A percentile compares a stretch with the other conserved stretches of the same genome.
These are phyloP conservation scores for Neoascochyta sp. DNA, from an alignment of 2,329 filamentous ascomycete species.

Conservation along the genomic window DNA sequence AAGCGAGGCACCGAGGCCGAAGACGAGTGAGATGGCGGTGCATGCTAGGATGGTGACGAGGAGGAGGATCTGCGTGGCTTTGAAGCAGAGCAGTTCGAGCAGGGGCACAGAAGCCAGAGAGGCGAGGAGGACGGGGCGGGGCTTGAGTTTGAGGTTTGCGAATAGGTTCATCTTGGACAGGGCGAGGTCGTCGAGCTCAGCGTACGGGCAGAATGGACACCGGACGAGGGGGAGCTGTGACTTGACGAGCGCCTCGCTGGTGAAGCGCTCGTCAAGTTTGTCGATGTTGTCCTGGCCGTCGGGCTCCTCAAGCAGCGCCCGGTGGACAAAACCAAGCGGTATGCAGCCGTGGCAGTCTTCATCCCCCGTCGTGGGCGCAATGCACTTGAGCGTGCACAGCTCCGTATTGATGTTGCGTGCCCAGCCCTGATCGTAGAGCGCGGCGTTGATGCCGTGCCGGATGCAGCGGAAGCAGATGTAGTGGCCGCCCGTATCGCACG, in stretches of 20 bases:
- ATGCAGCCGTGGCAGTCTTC: slow-evolving; percentile 68
- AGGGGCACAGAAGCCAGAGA: slow-evolving; percentile 28
- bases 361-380: slow-evolving; percentile 64
- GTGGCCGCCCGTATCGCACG: slow-evolving; percentile 66
- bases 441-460: slow-evolving; percentile 75
- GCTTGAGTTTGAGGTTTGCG: slow-evolving; percentile 20
- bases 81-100: slow-evolving; percentile 29
- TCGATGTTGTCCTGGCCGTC: slow-evolving; percentile 68
- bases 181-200: slow-evolving; percentile 66
- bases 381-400: slow-evolving; percentile 72
- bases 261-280: slow-evolving; percentile 74
- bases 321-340: slow-evolving; percentile 63
- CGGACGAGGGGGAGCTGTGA: slow-evolving; percentile 71
- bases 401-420: slow-evolving; percentile 70
- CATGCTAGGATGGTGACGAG: slow-evolving; percentile 40
- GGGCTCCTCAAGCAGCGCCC: slow-evolving; percentile 66
- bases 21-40: slow-evolving; percentile 18
- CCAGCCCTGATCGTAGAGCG: slow-evolving; percentile 92
- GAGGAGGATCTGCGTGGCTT: slow-evolving; percentile 54
- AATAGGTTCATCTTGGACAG: slow-evolving; percentile 25
- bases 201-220: slow-evolving; percentile 89
- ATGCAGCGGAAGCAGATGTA: slow-evolving; percentile 81
- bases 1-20: slow-evolving; percentile 27
- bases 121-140: slow-evolving; percentile 30
- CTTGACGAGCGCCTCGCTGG: slow-evolving; percentile 70